phyloP scores from a whole-genome alignment of 805 yeast genomes.

The Huiozyma naganishii region DNA sequence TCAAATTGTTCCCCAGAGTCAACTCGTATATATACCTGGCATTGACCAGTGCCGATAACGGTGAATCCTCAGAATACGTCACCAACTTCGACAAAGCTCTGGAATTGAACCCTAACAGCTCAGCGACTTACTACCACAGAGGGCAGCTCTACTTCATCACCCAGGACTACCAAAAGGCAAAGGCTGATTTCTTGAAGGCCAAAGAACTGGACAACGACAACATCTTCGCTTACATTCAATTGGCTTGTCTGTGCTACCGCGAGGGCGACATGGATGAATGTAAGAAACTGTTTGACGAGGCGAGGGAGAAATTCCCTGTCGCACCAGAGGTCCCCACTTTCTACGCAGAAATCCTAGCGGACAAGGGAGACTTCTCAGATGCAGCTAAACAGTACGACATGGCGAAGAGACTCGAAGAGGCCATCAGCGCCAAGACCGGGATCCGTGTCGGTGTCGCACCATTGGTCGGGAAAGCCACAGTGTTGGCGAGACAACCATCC shows the following conservation, averaged over 20 bases:
- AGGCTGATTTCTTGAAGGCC: slow-evolving; percentile 63
- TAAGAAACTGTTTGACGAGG: slow-evolving; percentile 55
- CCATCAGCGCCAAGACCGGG: slow-evolving; percentile 30
- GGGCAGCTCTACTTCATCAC: slow-evolving; percentile 86
- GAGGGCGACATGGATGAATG: slow-evolving; percentile 44
- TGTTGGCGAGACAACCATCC: slow-evolving; percentile 44
- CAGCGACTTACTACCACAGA: slow-evolving; percentile 85
- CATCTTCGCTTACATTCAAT: slow-evolving; percentile 79
- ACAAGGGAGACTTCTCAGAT: slow-evolving; percentile 56
- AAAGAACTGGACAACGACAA: slow-evolving; percentile 63
- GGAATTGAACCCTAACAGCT: slow-evolving; percentile 52
- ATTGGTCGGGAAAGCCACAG: slow-evolving; percentile 77
- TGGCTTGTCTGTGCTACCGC: slow-evolving; percentile 86
- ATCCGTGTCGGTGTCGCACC: slow-evolving; percentile 84
- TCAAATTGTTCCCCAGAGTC: slow-evolving; percentile 61
- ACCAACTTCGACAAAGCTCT: slow-evolving; percentile 64
- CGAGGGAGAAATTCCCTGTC: slow-evolving; percentile 67
- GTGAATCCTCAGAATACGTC: slow-evolving; percentile 54
- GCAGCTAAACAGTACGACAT: slow-evolving; percentile 80
- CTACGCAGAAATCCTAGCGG: slow-evolving; percentile 88
- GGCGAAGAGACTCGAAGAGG: slow-evolving; percentile 68
- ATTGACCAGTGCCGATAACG: slow-evolving; percentile 70
- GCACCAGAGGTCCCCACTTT: slow-evolving; percentile 90
- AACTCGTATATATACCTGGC: slow-evolving; percentile 78
- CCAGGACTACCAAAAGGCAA: slow-evolving; percentile 63